phyloP scores from a whole-genome alignment of 1,284 basidiomycete species.

The Ganoderma sinense region DNA sequence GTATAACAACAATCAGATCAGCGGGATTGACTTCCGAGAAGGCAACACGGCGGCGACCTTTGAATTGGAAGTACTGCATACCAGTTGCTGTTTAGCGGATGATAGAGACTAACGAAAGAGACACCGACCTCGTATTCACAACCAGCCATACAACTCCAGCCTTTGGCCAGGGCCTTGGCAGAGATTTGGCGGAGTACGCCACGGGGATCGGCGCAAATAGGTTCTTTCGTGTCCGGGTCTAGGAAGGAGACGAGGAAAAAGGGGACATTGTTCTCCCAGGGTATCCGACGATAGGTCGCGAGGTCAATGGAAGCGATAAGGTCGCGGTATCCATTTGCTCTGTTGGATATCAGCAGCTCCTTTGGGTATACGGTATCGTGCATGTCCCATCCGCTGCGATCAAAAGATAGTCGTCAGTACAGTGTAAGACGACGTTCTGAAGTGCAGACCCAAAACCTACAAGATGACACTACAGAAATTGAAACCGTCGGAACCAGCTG shows the following conservation, averaged over 20 bases:
- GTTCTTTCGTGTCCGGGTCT: slow-evolving; percentile 82
- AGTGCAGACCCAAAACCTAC: slow-evolving; percentile 47
- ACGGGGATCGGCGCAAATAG: slow-evolving; percentile 86
- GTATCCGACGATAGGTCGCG: slow-evolving; percentile 85
- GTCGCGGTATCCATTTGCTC: slow-evolving; percentile 91
- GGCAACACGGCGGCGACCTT: slow-evolving; percentile 56
- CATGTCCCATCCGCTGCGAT: slow-evolving; percentile 82
- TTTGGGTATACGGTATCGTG: slow-evolving; percentile 85
- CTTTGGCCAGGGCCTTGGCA: slow-evolving; percentile 55
- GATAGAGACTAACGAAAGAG: no score
- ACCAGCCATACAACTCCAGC: slow-evolving; percentile 77
- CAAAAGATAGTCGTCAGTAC: background rate
- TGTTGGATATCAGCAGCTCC: slow-evolving; percentile 92
- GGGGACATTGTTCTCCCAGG: slow-evolving; percentile 92
- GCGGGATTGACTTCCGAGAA: no score
- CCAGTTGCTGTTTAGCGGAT: slow-evolving; percentile 1
- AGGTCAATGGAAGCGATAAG: slow-evolving; percentile 87
- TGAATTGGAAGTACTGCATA: slow-evolving; percentile 91
- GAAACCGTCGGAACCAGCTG: slow-evolving; percentile 85
- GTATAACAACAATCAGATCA: background rate
- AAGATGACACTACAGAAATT: slow-evolving; percentile 94
- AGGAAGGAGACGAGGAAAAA: slow-evolving; percentile 94
- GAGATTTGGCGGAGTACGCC: slow-evolving; percentile 76
- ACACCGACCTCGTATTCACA: slow-evolving; percentile 86
- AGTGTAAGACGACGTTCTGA: background rate